These are phyloP conservation scores for Nicotiana benthamiana DNA, from an alignment of 257 asterid species.

Conservation along the genomic window DNA sequence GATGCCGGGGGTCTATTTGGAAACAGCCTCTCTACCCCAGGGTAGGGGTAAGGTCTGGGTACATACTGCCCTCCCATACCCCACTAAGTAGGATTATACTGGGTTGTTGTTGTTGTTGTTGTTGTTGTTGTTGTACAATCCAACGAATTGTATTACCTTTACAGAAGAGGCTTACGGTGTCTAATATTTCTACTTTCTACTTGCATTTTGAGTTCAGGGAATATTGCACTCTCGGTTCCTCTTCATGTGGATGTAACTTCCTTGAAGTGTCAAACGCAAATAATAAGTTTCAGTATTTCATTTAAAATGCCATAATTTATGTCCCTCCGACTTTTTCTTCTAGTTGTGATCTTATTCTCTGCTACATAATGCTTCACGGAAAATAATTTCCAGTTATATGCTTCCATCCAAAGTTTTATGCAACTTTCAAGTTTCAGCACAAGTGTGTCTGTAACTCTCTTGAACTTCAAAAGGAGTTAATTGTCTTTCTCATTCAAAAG, in stretches of 20 bases:
- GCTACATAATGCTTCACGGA: neutral
- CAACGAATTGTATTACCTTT: neutral
- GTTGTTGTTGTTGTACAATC: too few species aligned
- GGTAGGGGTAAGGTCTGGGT: too few species aligned
- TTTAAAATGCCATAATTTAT: neutral
- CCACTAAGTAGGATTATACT: too few species aligned
- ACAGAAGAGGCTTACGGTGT: neutral
- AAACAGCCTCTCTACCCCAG: too few species aligned
- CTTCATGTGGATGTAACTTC: neutral
- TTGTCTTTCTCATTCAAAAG: neutral
- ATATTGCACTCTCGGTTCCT: neutral
- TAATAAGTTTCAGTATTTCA: neutral
- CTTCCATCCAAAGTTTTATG: neutral
- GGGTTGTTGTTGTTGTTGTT: too few species aligned
- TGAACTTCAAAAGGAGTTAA: neutral
- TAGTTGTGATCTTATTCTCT: neutral
- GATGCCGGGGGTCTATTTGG: too few species aligned
- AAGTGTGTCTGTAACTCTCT: neutral
- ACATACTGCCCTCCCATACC: too few species aligned
- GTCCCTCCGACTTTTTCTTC: neutral
- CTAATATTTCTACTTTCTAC: neutral
- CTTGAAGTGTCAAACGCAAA: neutral
- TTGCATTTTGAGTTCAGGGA: neutral
- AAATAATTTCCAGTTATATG: neutral
- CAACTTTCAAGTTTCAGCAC: neutral